Percentiles rank a stretch among this genome's conserved stretches.
Evolutionary conservation across 2,329 filamentous ascomycete species (phyloP).

Genomic region (Fusarium buxicola): DNA sequence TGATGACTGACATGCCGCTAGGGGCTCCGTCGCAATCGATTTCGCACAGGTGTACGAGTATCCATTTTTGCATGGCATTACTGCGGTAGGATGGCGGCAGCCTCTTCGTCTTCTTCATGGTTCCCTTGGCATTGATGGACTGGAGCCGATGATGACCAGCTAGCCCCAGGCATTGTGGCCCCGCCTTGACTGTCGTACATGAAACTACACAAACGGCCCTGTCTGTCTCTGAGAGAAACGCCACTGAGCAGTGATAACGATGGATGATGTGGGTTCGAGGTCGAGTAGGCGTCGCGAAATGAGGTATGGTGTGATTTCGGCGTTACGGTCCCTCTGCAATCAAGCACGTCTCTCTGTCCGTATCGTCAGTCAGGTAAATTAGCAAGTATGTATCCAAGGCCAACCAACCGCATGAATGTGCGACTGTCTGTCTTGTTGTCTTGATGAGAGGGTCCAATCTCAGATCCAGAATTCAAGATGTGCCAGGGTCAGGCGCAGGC

Average conservation of each 20-base stretch:
- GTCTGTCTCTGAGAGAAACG: constrained; percentile 31
- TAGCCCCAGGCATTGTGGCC: constrained; percentile 36
- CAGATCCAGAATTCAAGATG: constrained; percentile 36
- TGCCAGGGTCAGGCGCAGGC: constrained; percentile 26
- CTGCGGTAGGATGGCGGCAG: constrained; percentile 20
- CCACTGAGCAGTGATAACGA: constrained; percentile 31
- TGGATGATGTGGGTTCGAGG: constrained; percentile 41
- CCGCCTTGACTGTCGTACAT: constrained; percentile 41
- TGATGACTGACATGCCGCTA: constrained; percentile 43
- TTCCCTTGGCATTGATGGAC: constrained; percentile 33
- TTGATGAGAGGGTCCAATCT: constrained; percentile 40
- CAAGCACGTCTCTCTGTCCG: constrained; percentile 26
- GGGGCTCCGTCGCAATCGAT: constrained; percentile 37
- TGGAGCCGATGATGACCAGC: constrained; percentile 32
- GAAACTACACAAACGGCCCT: constrained; percentile 35
- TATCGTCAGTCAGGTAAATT: constrained; percentile 39
- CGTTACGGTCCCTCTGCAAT: constrained; percentile 36
- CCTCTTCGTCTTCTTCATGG: constrained; percentile 32
- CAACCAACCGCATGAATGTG: constrained; percentile 44
- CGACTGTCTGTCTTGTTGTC: constrained; percentile 23
- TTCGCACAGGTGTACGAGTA: constrained; percentile 30
- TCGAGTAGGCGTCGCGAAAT: constrained; percentile 33
- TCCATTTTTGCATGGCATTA: constrained; percentile 41
- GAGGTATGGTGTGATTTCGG: constrained; percentile 44
- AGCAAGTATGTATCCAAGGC: constrained; percentile 23